Evolutionary conservation across 164 flowering plant genomes (phyloP), one percentile per base, ranked within the genome.

Genomic region (Vitis rupestris): DNA sequence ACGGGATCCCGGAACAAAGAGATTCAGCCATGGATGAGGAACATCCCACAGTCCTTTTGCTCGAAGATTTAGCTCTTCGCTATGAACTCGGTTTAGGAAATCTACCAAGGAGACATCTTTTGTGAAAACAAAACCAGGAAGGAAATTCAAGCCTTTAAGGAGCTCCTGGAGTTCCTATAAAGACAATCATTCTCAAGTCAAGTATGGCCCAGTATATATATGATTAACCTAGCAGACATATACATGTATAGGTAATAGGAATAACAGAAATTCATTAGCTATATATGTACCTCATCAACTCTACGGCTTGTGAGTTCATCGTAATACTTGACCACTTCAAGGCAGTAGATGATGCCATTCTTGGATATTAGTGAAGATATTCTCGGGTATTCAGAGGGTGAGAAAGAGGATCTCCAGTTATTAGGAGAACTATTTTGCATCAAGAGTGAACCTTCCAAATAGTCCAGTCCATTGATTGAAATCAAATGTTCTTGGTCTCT

Each of bases 11-110:
- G 98, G 98, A 2, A 93, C 71, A 23, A 90, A 88, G 50, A 93
- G 82, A 70, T 88, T 91, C 15, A 93, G 79, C 98, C 98, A 94
- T 72, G 98, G 98, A 75, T 92, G 98, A 50, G 97, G 97, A 70
- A 91, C 89, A 12, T 90, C 90, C 97, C 94, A 90, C 8, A 78
- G 70, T n/a, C 94, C 96, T 77, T 81, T 67, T 9, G 85, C 65
- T 51, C 79, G 74, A 44, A 88, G 95, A 64, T 80, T 70, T 44
- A 80, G 44, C 78, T 91, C 97, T 64, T 83, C 88, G 2, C 58
- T 74, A 65, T 84, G 74, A 2, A 90, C 97, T 70, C 98, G 77
- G 59, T 85, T 65, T 8, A 92, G 74, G 69, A 94, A 94, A 12
- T 90, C 89, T 0, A 84, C 70, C 15, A 75, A 82, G 0, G 83